A percentile compares a stretch with the other conserved stretches of the same genome.
These are phyloP conservation scores for Malassezia globosa DNA, from an alignment of 1,284 basidiomycete genomes.

Conservation along the genomic window DNA sequence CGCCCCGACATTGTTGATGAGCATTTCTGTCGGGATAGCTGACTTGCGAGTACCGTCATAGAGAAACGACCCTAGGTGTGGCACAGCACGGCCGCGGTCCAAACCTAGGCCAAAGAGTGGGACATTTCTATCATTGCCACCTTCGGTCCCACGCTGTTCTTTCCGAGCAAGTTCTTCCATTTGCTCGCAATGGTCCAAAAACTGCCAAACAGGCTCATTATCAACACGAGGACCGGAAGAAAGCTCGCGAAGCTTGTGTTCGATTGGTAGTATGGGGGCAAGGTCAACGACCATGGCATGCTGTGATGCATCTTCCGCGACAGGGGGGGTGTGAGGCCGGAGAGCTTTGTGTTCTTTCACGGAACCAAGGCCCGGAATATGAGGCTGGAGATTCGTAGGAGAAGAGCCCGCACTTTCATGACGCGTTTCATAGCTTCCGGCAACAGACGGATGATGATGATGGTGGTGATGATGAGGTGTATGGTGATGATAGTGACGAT, in stretches of 20 bases:
- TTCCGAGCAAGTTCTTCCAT: conserved; percentile 23
- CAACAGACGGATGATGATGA: conserved; percentile 1
- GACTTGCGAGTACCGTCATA: conserved; percentile 36
- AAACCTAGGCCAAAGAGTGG: conserved; percentile 22
- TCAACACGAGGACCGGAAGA: conserved; percentile 38
- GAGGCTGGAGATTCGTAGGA: too few relatives aligned
- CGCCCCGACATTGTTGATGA: conserved; percentile 38
- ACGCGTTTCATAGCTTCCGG: too few relatives aligned
- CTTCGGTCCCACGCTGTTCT: conserved; percentile 2
- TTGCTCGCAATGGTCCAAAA: conserved; percentile 37
- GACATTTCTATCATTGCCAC: background rate
- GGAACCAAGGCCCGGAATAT: too few relatives aligned
- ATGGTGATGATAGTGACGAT: conserved; percentile 5
- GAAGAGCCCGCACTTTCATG: too few relatives aligned
- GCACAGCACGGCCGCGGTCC: conserved; percentile 35
- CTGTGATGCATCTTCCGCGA: too few relatives aligned
- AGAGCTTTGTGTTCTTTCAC: too few relatives aligned
- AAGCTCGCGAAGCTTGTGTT: conserved; percentile 20
- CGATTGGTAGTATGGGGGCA: conserved; percentile 1
- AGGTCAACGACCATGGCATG: too few relatives aligned
- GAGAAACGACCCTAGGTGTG: conserved; percentile 37
- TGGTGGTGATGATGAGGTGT: conserved; percentile 15
- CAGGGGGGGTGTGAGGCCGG: too few relatives aligned
- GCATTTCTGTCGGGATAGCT: conserved; percentile 37
- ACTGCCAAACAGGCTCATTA: conserved; percentile 42